Conservation (phyloP, 352 stramenopile species). For the Globisporangium emineosum region DNA sequence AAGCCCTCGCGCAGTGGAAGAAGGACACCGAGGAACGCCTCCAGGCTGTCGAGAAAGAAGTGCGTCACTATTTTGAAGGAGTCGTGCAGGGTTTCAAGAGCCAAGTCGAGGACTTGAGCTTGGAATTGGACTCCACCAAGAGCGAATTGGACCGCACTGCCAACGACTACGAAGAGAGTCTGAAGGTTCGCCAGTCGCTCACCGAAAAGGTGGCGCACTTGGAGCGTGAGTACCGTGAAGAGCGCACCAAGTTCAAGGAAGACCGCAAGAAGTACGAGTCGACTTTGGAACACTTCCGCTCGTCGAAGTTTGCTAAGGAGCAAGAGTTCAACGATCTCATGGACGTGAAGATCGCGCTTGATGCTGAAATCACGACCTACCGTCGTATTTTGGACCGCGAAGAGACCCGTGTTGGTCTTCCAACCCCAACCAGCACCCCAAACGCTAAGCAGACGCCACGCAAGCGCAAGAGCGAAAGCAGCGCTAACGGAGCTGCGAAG, state of each 20-base stretch:
- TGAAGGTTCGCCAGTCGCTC: constrained; percentile 63
- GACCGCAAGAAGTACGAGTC: constrained; percentile 73
- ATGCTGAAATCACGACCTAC: constrained; percentile 79
- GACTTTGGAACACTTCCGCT: constrained; percentile 64
- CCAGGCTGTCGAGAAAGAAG: constrained; percentile 66
- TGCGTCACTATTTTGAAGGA: constrained; percentile 68
- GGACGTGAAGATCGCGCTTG: constrained; percentile 82
- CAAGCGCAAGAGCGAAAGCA: constrained; percentile 65
- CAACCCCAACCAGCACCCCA: constrained; percentile 50
- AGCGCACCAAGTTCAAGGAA: constrained; percentile 72
- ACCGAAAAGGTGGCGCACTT: constrained; percentile 81
- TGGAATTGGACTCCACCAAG: constrained; percentile 67
- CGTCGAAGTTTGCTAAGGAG: constrained; percentile 71
- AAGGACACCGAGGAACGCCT: constrained; percentile 76
- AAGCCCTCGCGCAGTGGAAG: constrained; percentile 70
- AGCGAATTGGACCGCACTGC: constrained; percentile 73
- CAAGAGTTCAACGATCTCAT: constrained; percentile 86
- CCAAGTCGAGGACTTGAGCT: constrained; percentile 59
- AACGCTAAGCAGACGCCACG: constrained; percentile 30
- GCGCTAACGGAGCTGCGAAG: constrained; percentile 27
- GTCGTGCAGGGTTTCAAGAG: constrained; percentile 46
- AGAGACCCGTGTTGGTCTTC: constrained; percentile 58
- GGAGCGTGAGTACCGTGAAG: constrained; percentile 74
- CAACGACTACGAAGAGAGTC: constrained; percentile 78
- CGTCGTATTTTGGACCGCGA: constrained; percentile 79